Evolutionary conservation across 495 filamentous ascomycete species (phyloP), one percentile per base, ranked within the genome.

Genomic region (Neurospora sp.): DNA sequence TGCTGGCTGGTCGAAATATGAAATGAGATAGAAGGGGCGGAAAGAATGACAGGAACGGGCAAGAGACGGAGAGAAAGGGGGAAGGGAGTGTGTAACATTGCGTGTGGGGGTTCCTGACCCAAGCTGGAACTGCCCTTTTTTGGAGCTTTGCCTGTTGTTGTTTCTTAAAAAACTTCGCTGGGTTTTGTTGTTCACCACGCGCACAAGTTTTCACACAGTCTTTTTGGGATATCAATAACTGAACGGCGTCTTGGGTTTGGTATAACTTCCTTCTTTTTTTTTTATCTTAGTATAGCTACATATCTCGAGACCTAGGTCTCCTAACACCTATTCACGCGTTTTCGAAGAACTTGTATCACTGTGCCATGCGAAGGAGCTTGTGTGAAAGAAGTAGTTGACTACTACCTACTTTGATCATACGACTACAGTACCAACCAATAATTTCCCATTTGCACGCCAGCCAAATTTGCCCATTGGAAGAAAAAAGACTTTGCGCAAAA

Each of bases 11-110:
- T 59, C 48, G 20, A 59, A 66, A 35, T 12, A 31, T 37, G 41
- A 75, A 71, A 74, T 77, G 74, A 14, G 48, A 59, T 59, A 14
- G 48, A 59, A 59, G 73, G 70, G 23, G 20, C n/a, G 6, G 39
- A 59, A 6, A 70, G 27, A 16, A 23, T 16, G 54, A 31, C 23
- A 8, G 5, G 69, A 10, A 42, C 70, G 12, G 9, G 37, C 4
- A 12, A 69, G 37, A 59, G 23, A 59, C 5, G 10, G 23, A 12
- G 46, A 48, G 48, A 27, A 11, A 59, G 48, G 5, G 40, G 14
- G 14, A 2, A 27, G 27, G 27, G 27, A 27, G 27, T 27, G 27
- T 27, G 27, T n/a, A 27, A 27, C 27, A 27, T 27, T 27, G 27
- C 27, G 44, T 11, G 18, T 48, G 44, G 54, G 54, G 2, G 14